phyloP scores from a whole-genome alignment of 1,284 basidiomycete species.

The Melanopsichium pennsylvanicum region DNA sequence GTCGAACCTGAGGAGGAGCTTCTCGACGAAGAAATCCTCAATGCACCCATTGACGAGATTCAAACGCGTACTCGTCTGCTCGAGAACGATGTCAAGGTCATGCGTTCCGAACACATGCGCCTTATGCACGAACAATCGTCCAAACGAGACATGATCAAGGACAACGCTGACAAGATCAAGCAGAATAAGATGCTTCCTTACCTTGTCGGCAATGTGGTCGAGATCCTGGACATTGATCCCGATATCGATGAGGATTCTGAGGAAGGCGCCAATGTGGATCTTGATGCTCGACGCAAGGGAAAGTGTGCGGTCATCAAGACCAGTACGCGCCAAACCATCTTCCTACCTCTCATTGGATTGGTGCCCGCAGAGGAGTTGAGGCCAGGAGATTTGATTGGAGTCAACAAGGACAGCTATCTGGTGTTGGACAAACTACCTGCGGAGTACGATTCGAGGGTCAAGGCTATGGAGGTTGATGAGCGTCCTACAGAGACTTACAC shows the following conservation, averaged over 20 bases:
- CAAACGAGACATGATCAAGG: constrained; percentile 98
- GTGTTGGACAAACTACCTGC: constrained; percentile 85
- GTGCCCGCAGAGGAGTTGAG: constrained; percentile 88
- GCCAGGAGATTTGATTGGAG: constrained; percentile 93
- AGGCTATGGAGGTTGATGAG: constrained; percentile 93
- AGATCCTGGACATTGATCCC: constrained; percentile 90
- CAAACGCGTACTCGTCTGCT: constrained; percentile 62
- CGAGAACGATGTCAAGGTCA: constrained; percentile 65
- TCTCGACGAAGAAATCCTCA: constrained; percentile 59
- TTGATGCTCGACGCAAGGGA: constrained; percentile 91
- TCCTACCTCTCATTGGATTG: constrained; percentile 95
- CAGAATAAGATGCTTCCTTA: constrained; percentile 99
- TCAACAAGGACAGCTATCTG: constrained; percentile 99
- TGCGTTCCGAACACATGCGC: constrained; percentile 78
- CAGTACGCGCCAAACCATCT: constrained; percentile 92
- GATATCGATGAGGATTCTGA: constrained; percentile 82
- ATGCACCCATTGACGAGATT: constrained; percentile 60
- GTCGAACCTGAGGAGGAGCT: constrained; percentile 41
- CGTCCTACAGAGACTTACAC: constrained; percentile 80
- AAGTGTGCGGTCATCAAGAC: constrained; percentile 99
- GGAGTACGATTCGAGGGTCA: constrained; percentile 80
- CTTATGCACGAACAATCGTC: constrained; percentile 91
- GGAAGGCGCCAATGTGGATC: constrained; percentile 85
- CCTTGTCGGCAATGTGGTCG: constrained; percentile 88
- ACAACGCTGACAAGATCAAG: constrained; percentile 98